These are phyloP conservation scores for Colletotrichum camelliae DNA, from an alignment of 2,329 filamentous ascomycete genomes.

Conservation along the genomic window DNA sequence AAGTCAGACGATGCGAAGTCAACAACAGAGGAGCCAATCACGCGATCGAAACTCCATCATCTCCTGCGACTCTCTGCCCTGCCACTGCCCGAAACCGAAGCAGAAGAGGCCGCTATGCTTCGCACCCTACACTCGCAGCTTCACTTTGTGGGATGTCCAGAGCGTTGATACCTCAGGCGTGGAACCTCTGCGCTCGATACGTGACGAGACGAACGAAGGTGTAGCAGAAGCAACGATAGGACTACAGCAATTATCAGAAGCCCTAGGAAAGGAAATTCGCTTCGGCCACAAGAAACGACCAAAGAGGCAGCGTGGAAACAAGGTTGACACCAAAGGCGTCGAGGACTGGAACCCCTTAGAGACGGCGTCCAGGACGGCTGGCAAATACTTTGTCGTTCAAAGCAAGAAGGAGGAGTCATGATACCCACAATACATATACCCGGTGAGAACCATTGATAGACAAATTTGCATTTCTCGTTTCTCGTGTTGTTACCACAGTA, in stretches of 20 bases:
- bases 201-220: constrained; percentile 74
- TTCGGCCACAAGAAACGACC: constrained; percentile 60
- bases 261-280: constrained; percentile 64
- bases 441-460: neutral
- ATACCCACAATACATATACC: constrained; percentile 10
- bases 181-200: constrained; percentile 76
- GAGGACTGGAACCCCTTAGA: constrained; percentile 76
- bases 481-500: neutral
- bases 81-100: constrained; percentile 67
- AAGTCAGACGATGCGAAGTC: constrained; percentile 28
- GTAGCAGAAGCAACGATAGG: constrained; percentile 63
- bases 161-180: constrained; percentile 76
- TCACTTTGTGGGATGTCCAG: constrained; percentile 88
- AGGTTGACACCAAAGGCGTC: constrained; percentile 46
- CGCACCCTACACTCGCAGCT: constrained; percentile 80
- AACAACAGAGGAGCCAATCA: constrained; percentile 52
- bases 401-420: constrained; percentile 46
- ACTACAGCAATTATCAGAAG: constrained; percentile 59
- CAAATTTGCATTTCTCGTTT: constrained; percentile 7
- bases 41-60: constrained; percentile 75
- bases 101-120: constrained; percentile 75
- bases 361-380: constrained; percentile 68
- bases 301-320: constrained; percentile 36
- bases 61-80: constrained; percentile 90
- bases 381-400: constrained; percentile 80